Conservation (phyloP, 2,329 filamentous ascomycete species). For the Huntiella moniliformis region DNA sequence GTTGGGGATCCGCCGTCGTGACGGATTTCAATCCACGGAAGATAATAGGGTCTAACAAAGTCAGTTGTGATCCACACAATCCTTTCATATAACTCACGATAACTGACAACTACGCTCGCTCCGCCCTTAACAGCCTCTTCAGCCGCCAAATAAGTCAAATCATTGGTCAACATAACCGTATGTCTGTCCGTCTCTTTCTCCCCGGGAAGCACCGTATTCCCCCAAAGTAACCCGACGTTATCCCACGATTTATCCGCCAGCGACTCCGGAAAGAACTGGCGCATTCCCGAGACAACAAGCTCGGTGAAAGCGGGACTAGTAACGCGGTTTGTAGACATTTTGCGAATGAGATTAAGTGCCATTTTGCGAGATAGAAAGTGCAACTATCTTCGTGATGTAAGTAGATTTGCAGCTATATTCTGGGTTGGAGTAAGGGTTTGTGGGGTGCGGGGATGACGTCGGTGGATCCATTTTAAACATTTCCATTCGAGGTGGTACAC, state of each 20-base stretch:
- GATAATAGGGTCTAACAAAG: slow-evolving; percentile 66
- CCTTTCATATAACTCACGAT: slow-evolving; percentile 38
- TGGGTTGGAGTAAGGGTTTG: too few species aligned
- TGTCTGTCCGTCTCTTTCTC: slow-evolving; percentile 16
- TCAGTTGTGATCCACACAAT: not conserved
- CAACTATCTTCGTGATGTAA: not conserved
- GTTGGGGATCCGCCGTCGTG: slow-evolving; percentile 68
- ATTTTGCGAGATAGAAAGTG: not conserved
- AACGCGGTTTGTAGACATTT: slow-evolving; percentile 4
- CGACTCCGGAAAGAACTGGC: slow-evolving; percentile 69
- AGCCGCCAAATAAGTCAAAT: slow-evolving; percentile 74
- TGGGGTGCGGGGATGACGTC: too few species aligned
- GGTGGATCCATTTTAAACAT: too few species aligned
- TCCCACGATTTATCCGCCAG: slow-evolving; percentile 85
- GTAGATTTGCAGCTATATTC: too few species aligned
- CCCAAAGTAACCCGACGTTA: slow-evolving; percentile 71
- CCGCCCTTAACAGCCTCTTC: slow-evolving; percentile 68
- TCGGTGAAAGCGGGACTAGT: slow-evolving; percentile 24
- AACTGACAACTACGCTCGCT: slow-evolving; percentile 68
- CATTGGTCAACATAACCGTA: slow-evolving; percentile 50
- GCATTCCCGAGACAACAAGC: slow-evolving; percentile 61
- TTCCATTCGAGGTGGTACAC: too few species aligned
- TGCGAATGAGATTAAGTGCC: not conserved
- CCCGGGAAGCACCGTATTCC: slow-evolving; percentile 20
- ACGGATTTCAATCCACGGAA: slow-evolving; percentile 83